Conservation (phyloP, 2,329 filamentous ascomycete species). For the Aspergillus sp. region DNA sequence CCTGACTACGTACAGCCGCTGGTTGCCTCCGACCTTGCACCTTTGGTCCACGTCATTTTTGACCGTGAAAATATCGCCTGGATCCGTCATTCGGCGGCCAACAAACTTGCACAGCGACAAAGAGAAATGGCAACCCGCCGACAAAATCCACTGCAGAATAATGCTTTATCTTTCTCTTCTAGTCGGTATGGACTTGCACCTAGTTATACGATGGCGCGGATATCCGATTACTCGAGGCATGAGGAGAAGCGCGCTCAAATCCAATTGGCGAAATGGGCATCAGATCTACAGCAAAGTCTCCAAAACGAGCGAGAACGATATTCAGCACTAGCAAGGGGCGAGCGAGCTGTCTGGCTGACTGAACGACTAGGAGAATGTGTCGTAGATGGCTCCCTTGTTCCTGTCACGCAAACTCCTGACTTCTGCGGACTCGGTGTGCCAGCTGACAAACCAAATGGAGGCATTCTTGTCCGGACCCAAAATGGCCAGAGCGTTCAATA, state of each 20-base stretch:
- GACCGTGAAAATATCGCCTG: conserved; percentile 75
- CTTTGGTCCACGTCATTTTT: conserved; percentile 73
- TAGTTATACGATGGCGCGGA: conserved; percentile 61
- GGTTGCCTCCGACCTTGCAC: conserved; percentile 68
- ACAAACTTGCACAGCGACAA: conserved; percentile 76
- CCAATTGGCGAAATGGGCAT: conserved; percentile 78
- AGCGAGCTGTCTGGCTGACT: conserved; percentile 69
- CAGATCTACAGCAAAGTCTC: conserved; percentile 74
- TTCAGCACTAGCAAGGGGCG: conserved; percentile 60
- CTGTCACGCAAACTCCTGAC: conserved; percentile 44
- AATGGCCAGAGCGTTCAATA: conserved; percentile 32
- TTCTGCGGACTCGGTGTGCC: conserved; percentile 26
- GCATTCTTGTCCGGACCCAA: conserved; percentile 24
- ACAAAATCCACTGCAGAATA: background rate
- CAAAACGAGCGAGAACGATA: conserved; percentile 71
- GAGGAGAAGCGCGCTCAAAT: conserved; percentile 66
- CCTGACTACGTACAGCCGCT: conserved; percentile 85
- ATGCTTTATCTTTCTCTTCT: conserved; percentile 31
- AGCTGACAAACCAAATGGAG: conserved; percentile 24
- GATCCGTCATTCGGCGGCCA: conserved; percentile 77
- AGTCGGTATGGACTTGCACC: conserved; percentile 31
- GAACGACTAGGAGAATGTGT: conserved; percentile 67
- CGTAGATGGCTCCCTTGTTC: conserved; percentile 62
- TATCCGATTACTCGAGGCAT: conserved; percentile 59
- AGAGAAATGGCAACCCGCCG: conserved; percentile 28